These are phyloP conservation scores for Spiromastix sp. DNA, from an alignment of 2,329 filamentous ascomycete genomes.

Conservation along the genomic window DNA sequence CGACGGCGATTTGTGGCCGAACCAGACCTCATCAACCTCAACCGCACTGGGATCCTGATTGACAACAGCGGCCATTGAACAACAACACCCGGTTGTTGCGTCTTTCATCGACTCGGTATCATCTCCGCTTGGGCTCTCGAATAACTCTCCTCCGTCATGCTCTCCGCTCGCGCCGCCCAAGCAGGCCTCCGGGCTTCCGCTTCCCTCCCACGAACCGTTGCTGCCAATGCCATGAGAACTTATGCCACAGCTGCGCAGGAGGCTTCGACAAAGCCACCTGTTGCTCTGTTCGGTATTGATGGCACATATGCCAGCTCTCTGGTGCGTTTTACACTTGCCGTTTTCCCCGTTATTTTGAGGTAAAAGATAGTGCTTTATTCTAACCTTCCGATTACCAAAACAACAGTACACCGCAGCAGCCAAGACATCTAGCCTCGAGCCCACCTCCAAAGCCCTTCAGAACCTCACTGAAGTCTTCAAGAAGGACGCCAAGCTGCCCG, in stretches of 20 bases:
- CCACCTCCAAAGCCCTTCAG: conserved; percentile 68
- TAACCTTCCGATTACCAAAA: neutral
- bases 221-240: conserved; percentile 48
- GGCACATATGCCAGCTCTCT: conserved; percentile 97
- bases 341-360: conserved; percentile 8
- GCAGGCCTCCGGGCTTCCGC: conserved; percentile 46
- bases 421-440: conserved; percentile 78
- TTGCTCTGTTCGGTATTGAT: conserved; percentile 89
- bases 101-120: neutral
- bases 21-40: too few relatives aligned
- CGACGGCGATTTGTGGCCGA: too few relatives aligned
- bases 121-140: conserved; percentile 1
- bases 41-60: too few relatives aligned
- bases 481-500: conserved; percentile 70
- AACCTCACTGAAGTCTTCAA: conserved; percentile 61
- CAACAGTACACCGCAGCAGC: conserved; percentile 85
- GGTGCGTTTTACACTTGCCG: conserved; percentile 49
- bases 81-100: neutral
- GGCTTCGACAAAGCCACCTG: conserved; percentile 71
- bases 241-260: conserved; percentile 63
- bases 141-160: conserved; percentile 33
- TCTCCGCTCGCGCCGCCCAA: conserved; percentile 46
- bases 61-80: conserved; percentile 5
- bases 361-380: conserved; percentile 4
- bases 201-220: conserved; percentile 29